These are phyloP conservation scores for Leccinum olivaceopallidum DNA, from an alignment of 768 basidiomycete genomes.

Conservation along the genomic window DNA sequence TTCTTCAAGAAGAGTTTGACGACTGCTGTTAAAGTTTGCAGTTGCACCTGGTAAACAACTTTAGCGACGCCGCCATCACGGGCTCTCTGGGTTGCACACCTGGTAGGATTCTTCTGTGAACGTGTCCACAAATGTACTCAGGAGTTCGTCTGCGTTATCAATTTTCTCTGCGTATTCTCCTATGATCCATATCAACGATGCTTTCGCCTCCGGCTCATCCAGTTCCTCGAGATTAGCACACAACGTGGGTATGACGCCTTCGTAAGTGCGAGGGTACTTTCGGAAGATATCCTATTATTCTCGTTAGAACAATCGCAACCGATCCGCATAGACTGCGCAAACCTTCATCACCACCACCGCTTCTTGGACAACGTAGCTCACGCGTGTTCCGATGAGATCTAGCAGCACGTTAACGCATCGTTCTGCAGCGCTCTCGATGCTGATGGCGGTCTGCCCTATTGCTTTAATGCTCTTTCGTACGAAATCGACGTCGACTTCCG, in stretches of 20 bases:
- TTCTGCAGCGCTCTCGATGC: constrained; percentile 91
- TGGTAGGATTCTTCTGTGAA: constrained; percentile 95
- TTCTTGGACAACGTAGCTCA: constrained; percentile 98
- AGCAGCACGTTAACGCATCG: constrained; percentile 93
- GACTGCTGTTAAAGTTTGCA: constrained; percentile 88
- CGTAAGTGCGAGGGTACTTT: constrained; percentile 94
- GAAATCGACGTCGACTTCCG: constrained; percentile 98
- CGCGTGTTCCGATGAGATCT: constrained; percentile 88
- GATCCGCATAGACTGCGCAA: constrained; percentile 9
- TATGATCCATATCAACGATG: constrained; percentile 98
- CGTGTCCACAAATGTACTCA: constrained; percentile 86
- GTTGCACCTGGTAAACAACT: constrained; percentile 52
- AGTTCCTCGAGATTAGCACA: constrained; percentile 95
- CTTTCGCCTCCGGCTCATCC: constrained; percentile 98
- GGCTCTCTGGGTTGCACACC: constrained; percentile 38
- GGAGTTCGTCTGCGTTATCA: constrained; percentile 92
- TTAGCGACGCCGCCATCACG: not conserved
- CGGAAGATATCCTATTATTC: constrained; percentile 88
- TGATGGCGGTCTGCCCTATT: constrained; percentile 95
- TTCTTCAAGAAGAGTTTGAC: constrained; percentile 97
- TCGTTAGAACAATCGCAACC: not conserved
- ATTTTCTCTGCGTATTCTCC: constrained; percentile 98
- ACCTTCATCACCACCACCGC: constrained; percentile 99
- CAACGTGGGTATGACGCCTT: constrained; percentile 93
- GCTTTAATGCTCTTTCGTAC: constrained; percentile 93